These are phyloP conservation scores for Aureococcus anophagefferens DNA, from an alignment of 108 stramenopile species.

Conservation along the genomic window DNA sequence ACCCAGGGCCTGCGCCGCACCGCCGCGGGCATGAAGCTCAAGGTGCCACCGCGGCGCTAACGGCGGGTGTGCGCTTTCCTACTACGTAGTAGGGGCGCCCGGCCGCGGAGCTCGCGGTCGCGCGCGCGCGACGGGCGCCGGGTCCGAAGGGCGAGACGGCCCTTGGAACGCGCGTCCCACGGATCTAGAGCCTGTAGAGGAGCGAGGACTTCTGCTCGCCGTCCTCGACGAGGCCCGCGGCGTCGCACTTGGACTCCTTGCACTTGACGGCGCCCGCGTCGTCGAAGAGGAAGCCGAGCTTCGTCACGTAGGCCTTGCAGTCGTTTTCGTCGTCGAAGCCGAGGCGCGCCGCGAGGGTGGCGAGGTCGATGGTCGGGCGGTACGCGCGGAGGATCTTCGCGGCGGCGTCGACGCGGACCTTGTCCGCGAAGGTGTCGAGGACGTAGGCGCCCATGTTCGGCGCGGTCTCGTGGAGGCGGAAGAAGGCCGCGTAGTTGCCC, in stretches of 20 bases:
- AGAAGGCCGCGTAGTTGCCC: neutral
- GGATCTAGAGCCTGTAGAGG: too few relatives aligned
- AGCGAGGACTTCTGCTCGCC: neutral
- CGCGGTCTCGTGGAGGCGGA: neutral
- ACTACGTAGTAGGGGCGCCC: too few relatives aligned
- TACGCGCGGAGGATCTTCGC: neutral
- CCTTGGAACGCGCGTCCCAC: too few relatives aligned
- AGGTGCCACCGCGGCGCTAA: too few relatives aligned
- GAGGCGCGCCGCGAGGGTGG: neutral
- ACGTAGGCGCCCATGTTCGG: neutral
- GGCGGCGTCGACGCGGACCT: neutral
- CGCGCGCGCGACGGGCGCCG: too few relatives aligned
- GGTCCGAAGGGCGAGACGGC: too few relatives aligned
- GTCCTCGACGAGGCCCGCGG: neutral
- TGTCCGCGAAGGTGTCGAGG: neutral
- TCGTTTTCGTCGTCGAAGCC: neutral
- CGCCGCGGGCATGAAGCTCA: too few relatives aligned
- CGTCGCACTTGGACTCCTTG: neutral
- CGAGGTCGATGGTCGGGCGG: neutral
- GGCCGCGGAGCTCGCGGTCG: constrained; percentile 80
- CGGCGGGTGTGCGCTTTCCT: too few relatives aligned
- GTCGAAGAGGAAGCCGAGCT: neutral
- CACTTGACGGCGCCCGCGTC: neutral
- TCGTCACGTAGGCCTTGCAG: neutral
- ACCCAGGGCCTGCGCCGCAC: too few relatives aligned